Percentiles rank a stretch among this genome's conserved stretches.
Evolutionary conservation across 768 basidiomycete genomes (phyloP).

Genomic region (Hemileccinum impolitum): DNA sequence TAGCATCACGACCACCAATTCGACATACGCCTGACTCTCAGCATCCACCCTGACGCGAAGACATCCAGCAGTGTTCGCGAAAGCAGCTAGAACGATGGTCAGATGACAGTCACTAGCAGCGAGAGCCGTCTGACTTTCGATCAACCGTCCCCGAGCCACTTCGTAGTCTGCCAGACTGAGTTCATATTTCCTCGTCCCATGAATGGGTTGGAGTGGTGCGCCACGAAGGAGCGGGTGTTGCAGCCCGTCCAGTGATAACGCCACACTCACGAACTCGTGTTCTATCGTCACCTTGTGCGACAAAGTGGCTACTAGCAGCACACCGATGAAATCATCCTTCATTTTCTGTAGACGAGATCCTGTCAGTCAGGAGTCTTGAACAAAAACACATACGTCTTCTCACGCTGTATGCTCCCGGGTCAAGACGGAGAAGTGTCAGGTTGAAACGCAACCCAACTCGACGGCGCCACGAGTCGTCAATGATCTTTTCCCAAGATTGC

Average conservation of each 20-base stretch:
- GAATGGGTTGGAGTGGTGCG: conserved; percentile 27
- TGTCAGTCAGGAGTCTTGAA: neutral
- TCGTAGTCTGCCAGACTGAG: conserved; percentile 32
- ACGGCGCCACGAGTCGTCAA: conserved; percentile 47
- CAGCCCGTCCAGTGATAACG: conserved; percentile 58
- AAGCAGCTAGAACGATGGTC: conserved; percentile 37
- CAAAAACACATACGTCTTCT: conserved; percentile 18
- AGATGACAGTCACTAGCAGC: conserved; percentile 8
- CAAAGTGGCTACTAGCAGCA: conserved; percentile 51
- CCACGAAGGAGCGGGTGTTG: conserved; percentile 49
- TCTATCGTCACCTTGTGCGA: conserved; percentile 49
- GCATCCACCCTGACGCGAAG: conserved; percentile 32
- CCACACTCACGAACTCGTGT: conserved; percentile 51
- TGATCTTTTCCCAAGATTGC: conserved; percentile 55
- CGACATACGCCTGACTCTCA: conserved; percentile 38
- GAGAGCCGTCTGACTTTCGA: conserved; percentile 33
- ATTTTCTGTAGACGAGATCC: conserved; percentile 34
- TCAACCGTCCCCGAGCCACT: conserved; percentile 34
- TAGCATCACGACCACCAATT: conserved; percentile 44
- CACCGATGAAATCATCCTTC: conserved; percentile 49
- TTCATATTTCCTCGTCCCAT: conserved; percentile 24
- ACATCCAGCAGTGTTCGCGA: conserved; percentile 40
- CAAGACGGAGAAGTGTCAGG: conserved; percentile 50
- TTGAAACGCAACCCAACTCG: conserved; percentile 64
- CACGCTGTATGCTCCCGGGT: conserved; percentile 61